Evolutionary conservation across 2,329 filamentous ascomycete species (phyloP), one percentile per base, ranked within the genome.

Genomic region (Endoconidiophora polonica): DNA sequence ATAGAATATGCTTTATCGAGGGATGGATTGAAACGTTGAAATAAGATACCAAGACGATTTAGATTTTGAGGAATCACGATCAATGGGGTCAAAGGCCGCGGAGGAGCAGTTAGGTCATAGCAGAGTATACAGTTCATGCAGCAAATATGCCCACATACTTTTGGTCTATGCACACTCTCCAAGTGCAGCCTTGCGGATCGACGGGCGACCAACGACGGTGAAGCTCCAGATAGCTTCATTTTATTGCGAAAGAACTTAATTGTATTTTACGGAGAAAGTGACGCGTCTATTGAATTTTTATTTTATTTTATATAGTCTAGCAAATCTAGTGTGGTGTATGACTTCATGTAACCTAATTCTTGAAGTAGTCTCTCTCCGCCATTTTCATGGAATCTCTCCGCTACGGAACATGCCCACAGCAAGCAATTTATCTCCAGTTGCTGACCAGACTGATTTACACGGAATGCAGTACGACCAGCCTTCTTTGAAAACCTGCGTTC

Each of bases 361-460:
- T 4, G 12, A 46, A 26, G 14, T 18, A 14, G 7, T 29, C 44
- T 14, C n/a, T n/a, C 22, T 43, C 46, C 14, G 7, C 23, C 23
- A 43, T 18, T 18, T 18, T 29, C 23, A 48, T 39, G 43, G 37
- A 38, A 52, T 44, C 43, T 52, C 46, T 23, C 50, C 50, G 36
- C 42, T 52, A 12, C 59, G 59, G 50, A 61, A 65, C 14, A 66
- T 52, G n/a, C 59, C 62, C 41, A 68, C 57, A 24, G 60, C 55
- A 20, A 56, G 56, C 18, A 68, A 51, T 26, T 59, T 62, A 48
- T 63, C 57, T 24, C 61, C 62, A 12, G 48, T 41, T 10, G 56
- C 48, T 6, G 60, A 61, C 64, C 64, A 65, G 9, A 66, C 57
- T 4, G 65, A 66, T 48, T 55, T 57, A 48, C 65, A 67, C n/a